A percentile compares a stretch with the other conserved stretches of the same genome.
phyloP scores from a whole-genome alignment of 305 asterid genomes.

The Fraxinus platypoda region DNA sequence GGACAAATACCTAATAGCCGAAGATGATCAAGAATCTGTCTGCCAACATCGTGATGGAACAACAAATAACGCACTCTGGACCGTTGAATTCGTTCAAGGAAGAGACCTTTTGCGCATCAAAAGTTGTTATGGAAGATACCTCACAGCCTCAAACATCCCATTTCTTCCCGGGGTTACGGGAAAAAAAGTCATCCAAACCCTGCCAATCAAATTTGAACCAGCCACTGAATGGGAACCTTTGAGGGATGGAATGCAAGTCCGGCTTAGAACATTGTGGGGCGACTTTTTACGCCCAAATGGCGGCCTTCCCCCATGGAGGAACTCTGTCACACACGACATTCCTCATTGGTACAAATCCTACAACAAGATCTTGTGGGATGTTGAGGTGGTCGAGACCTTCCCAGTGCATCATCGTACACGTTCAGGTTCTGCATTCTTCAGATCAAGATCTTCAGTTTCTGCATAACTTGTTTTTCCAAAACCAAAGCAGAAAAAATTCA shows the following conservation, averaged over 20 bases:
- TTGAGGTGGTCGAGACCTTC: conserved; percentile 54
- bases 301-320: conserved; percentile 70
- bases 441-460: conserved; percentile 35
- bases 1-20: conserved; percentile 71
- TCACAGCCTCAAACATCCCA: conserved; percentile 58
- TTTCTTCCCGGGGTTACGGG: conserved; percentile 57
- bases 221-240: conserved; percentile 66
- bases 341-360: conserved; percentile 39
- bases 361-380: conserved; percentile 57
- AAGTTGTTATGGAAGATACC: conserved; percentile 66
- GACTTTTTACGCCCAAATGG: conserved; percentile 52
- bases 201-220: conserved; percentile 39
- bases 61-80: conserved; percentile 48
- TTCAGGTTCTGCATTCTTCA: conserved; percentile 20
- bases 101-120: conserved; percentile 39
- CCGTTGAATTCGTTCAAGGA: conserved; percentile 43
- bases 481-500: conserved; percentile 11
- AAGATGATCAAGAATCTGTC: conserved; percentile 47
- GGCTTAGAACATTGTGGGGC: conserved; percentile 57
- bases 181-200: conserved; percentile 51
- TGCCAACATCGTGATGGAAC: conserved; percentile 46
- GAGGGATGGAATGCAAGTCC: conserved; percentile 63
- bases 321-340: conserved; percentile 53
- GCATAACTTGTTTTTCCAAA: not conserved
- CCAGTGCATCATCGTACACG: not conserved